A percentile compares a stretch with the other conserved stretches of the same genome.
These are phyloP conservation scores for Agroathelia rolfsii DNA, from an alignment of 1,284 basidiomycete species.

Conservation along the genomic window DNA sequence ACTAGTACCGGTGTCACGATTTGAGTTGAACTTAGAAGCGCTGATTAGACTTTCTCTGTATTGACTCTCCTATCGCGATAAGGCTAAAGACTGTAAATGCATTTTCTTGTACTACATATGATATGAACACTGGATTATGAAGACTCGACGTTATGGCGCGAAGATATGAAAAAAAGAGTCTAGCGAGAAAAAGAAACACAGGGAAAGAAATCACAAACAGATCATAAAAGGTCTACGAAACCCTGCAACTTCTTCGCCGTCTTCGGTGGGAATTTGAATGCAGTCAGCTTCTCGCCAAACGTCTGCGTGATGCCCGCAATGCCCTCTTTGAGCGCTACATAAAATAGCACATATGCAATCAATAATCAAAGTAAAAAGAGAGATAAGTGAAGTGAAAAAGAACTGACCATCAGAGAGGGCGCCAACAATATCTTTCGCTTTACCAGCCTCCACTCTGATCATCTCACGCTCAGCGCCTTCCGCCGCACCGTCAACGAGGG, in stretches of 20 bases:
- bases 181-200: too few relatives aligned
- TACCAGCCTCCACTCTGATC: constrained; percentile 32
- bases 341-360: constrained; percentile 8
- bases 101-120: too few relatives aligned
- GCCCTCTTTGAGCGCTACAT: constrained; percentile 57
- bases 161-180: too few relatives aligned
- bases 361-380: background rate
- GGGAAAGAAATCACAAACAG: too few relatives aligned
- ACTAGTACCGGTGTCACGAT: too few relatives aligned
- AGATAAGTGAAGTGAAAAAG: constrained; percentile 7
- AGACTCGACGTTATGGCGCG: too few relatives aligned
- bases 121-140: too few relatives aligned
- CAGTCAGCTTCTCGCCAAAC: constrained; percentile 65
- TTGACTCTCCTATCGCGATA: too few relatives aligned
- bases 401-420: constrained; percentile 51
- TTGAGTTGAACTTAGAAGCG: too few relatives aligned
- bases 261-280: constrained; percentile 67
- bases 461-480: constrained; percentile 25
- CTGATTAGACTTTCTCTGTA: too few relatives aligned
- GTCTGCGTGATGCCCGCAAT: constrained; percentile 58
- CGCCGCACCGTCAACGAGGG: constrained; percentile 24
- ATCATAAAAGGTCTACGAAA: too few relatives aligned
- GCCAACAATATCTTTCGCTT: constrained; percentile 41
- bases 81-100: too few relatives aligned
- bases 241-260: constrained; percentile 58